Percentiles rank a stretch among this genome's conserved stretches.
These are phyloP conservation scores for Kuraishia piskuri DNA, from an alignment of 805 yeast species.

Conservation along the genomic window DNA sequence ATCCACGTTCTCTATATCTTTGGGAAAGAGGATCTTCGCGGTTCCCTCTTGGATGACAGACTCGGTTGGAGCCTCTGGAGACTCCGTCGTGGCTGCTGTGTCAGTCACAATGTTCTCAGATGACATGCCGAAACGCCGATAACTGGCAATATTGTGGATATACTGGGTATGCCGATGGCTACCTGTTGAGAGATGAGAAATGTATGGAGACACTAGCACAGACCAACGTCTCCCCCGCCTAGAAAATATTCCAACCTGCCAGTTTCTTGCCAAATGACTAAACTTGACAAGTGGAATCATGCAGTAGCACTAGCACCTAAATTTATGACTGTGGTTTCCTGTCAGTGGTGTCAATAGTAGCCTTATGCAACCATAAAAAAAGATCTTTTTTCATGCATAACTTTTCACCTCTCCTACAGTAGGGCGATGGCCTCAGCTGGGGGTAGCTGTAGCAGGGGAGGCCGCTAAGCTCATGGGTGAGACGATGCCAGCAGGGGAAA, in stretches of 20 bases:
- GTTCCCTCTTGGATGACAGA: conserved; percentile 51
- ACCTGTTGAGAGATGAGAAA: background rate
- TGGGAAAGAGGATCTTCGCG: conserved; percentile 77
- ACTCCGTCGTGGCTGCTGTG: background rate
- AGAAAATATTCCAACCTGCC: background rate
- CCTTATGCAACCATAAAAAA: no score
- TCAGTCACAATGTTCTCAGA: background rate
- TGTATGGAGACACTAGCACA: background rate
- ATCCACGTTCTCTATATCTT: conserved; percentile 46
- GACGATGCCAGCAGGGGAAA: no score
- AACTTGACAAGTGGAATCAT: background rate
- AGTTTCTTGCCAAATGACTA: background rate
- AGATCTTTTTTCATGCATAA: background rate
- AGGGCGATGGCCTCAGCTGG: background rate
- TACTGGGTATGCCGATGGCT: background rate
- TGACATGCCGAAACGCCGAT: no score
- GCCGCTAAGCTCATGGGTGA: no score
- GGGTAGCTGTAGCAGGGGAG: background rate
- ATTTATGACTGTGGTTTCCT: no score
- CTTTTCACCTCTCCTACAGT: background rate
- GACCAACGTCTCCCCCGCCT: background rate
- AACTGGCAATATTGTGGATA: no score
- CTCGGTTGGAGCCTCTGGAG: background rate
- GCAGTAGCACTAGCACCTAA: background rate
- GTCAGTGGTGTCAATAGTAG: no score